Base-by-base conservation (phyloP, 768 basidiomycete genomes). In the Tylopilus balloui region DNA sequence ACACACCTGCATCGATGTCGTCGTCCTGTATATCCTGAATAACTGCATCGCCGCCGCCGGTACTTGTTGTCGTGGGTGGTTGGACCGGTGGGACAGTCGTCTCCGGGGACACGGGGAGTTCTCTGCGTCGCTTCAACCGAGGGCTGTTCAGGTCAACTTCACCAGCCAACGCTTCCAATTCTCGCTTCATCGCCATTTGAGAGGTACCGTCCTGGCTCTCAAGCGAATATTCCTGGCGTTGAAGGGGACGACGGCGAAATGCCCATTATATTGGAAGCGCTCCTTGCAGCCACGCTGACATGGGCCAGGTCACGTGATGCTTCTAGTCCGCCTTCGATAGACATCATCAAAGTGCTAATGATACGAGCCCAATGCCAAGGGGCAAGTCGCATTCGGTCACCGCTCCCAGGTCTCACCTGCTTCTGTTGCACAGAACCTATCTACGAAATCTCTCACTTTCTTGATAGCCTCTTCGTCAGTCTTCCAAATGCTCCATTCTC, bases 401-500 rank as follows among this genome's bases (percentile, higher is more conserved):
- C 3, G 7, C 13, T 31, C 13, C 15, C 32, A 34, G 32, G 27
- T n/a, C 6, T 6, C 2, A 11, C 27, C 15, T 27, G 9, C 32
- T 17, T n/a, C 43, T 27, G 17, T 45, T 31, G 32, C 5, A 40
- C 41, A 48, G 2, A 49, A 12, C 10, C 9, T 27, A 39, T 84
- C 79, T 4, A 73, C 72, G 17, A 77, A 68, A 31, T 70, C 60
- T 59, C 79, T 75, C 37, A 85, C 80, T 50, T 69, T 69, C 32
- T 73, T 65, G 15, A 91, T 71, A 31, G 68, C 71, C 13, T 74
- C 70, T 54, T 75, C 74, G 25, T 73, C 73, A 3, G 88, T 85
- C 35, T 70, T 70, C 88, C 87, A 92, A 2, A 87, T 62, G 0
- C 69, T 69, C 88, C 88, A 89, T 51, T 83, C 85, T 1, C 71